Base-by-base conservation (phyloP, 768 basidiomycete species). In the Fomitopsis serialis region DNA sequence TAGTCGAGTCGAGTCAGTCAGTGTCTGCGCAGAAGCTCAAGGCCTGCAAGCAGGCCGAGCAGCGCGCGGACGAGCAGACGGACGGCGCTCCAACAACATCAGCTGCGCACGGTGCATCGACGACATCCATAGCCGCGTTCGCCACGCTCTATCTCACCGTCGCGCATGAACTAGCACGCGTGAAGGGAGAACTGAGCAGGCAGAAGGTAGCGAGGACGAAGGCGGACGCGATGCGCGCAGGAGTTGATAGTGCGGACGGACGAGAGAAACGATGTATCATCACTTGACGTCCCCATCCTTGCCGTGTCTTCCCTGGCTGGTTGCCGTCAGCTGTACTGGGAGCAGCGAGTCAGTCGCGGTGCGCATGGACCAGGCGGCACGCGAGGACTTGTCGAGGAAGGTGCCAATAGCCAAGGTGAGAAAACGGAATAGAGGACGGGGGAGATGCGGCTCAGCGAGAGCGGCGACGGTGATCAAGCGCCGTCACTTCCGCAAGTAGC, bases 391-490 rank as follows among this genome's bases (percentile, higher is more conserved):
- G 55, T 62, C 57, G 53, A 56, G 25, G 19, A 40, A 36, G n/a
- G 15, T 42, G 46, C 52, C 54, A 48, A 52, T 45, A 58, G 56
- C 56, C 56, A 54, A 50, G 57, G 58, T 19, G 17, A 45, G 34
- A 29, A 52, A 42, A 55, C 36, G 29, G 29, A 60, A 54, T 47
- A 58, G 50, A 40, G 50, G 59, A 62, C 56, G 61, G 55, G 61
- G 58, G 59, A 52, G 53, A 56, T 34, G 27, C 3, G 5, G 29
- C 48, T 37, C 46, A 45, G 36, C 25, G 54, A 45, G 52, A 44
- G 42, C 55, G 47, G 56, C 22, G 60, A 68, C 74, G 72, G 63
- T 76, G 78, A 78, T 79, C 74, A 79, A 68, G 61, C 75, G 72
- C 72, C 63, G 37, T 36, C 22, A 21, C 24, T 25, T 36, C 9